Conservation (phyloP, 2,329 filamentous ascomycete genomes). For the Penicillium oxalicum region DNA sequence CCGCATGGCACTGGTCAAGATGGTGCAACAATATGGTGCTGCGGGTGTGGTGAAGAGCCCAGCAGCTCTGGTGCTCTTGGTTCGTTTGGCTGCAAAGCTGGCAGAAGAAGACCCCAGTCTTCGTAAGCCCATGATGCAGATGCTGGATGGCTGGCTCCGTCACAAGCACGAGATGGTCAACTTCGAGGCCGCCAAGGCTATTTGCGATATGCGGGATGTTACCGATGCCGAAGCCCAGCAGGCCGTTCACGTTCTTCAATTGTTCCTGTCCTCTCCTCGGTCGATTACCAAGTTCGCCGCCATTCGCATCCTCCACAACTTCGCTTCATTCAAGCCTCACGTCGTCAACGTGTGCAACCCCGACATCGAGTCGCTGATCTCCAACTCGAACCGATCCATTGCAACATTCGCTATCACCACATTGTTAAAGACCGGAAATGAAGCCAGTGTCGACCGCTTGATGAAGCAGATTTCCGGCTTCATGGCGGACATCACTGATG, state of each 20-base stretch:
- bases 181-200: constrained; percentile 97
- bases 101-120: constrained; percentile 87
- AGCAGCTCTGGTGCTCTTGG: constrained; percentile 84
- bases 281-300: constrained; percentile 97
- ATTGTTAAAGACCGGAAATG: constrained; percentile 94
- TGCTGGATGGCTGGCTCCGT: constrained; percentile 91
- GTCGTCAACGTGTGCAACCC: constrained; percentile 92
- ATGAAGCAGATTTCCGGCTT: constrained; percentile 99
- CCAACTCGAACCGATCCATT: constrained; percentile 93
- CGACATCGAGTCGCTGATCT: constrained; percentile 94
- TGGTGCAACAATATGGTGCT: constrained; percentile 98
- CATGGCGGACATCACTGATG: constrained; percentile 98
- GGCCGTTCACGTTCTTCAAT: constrained; percentile 88
- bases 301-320: constrained; percentile 91
- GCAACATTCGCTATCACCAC: constrained; percentile 98
- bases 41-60: constrained; percentile 92
- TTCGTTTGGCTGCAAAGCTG: constrained; percentile 85
- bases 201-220: constrained; percentile 89
- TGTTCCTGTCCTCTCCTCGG: constrained; percentile 92
- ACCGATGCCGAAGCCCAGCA: constrained; percentile 86
- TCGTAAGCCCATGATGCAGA: constrained; percentile 91
- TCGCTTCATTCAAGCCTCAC: constrained; percentile 92
- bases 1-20: constrained; percentile 97
- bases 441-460: constrained; percentile 89
- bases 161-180: constrained; percentile 99